Evolutionary conservation across 78 protist species (phyloP), one percentile per base, ranked within the genome.

Genomic region (Dictyostelium capitatum): DNA sequence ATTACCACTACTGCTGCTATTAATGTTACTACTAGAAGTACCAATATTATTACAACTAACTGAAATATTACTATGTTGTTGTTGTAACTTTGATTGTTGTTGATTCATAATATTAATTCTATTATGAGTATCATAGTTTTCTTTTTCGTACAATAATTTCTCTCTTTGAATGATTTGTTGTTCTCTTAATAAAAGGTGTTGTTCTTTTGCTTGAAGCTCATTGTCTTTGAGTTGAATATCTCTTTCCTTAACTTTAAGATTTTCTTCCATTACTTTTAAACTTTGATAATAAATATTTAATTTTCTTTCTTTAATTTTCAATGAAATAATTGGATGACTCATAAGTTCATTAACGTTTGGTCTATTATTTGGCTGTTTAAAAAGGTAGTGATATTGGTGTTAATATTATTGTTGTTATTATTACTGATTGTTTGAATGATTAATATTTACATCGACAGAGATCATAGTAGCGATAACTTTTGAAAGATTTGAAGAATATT

Each of bases 201-300:
- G 73, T 82, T 91, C 95, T 73, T 70, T 91, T 10, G 20, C 69
- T 51, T 23, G 54, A 4, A 91, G 48, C 6, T 47, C 54, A 23
- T 62, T 92, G 11, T 91, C 95, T 20, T n/a, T 25, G 37, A 70
- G 82, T 17, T 20, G 14, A 14, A 67, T 41, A 11, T 65, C 20
- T 47, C 25, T 91, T 48, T 92, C 96, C 43, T 37, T 92, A 30
- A 28, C 43, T n/a, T 69, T 92, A 32, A 81, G 30, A 7, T 92
- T 91, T 11, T 83, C 96, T 50, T 92, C 96, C 79, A 79, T 59
- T 70, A 47, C 47, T 54, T 92, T 92, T 46, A 92, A 23, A 73
- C 80, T 62, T 59, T 75, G 80, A 54, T 92, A 92, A 77, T 83
- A 69, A 28, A 56, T 54, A 43, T 73, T 64, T 10, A 92, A 10